A percentile compares a stretch with the other conserved stretches of the same genome.
Conservation (phyloP, 495 filamentous ascomycete genomes). For the Hypoxylon cercidicola region DNA sequence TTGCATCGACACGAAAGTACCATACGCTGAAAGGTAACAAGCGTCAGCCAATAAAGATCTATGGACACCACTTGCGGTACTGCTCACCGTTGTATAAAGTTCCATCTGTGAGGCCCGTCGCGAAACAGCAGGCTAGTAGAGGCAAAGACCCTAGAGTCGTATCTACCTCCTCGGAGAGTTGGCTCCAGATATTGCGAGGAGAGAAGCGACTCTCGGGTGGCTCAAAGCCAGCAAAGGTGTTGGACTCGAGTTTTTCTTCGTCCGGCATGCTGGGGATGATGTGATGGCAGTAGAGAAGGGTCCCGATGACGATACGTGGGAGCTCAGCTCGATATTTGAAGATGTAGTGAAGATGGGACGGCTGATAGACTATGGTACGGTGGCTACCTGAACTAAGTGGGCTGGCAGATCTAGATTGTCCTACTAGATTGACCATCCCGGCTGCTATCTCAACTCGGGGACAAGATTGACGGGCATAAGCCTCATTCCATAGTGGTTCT, state of each 20-base stretch:
- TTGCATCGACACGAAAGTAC: conserved; percentile 67
- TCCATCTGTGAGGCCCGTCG: conserved; percentile 62
- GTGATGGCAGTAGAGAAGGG: background rate
- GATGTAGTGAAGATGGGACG: background rate
- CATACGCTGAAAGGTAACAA: conserved; percentile 55
- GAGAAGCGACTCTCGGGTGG: background rate
- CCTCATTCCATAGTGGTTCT: conserved; percentile 15
- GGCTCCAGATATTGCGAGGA: conserved; percentile 43
- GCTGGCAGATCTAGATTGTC: conserved; percentile 7
- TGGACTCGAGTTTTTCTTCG: conserved; percentile 37
- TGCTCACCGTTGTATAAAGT: conserved; percentile 60
- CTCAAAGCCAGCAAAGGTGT: conserved; percentile 6
- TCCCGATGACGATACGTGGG: background rate
- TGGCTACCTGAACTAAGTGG: background rate
- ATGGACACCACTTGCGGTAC: background rate
- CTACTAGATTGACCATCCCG: background rate
- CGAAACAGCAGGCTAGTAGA: conserved; percentile 60
- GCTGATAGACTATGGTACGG: background rate
- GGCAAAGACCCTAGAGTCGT: conserved; percentile 54
- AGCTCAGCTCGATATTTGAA: conserved; percentile 7
- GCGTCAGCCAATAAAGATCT: conserved; percentile 19
- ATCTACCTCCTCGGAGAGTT: conserved; percentile 49
- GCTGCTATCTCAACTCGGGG: background rate
- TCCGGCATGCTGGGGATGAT: conserved; percentile 25
- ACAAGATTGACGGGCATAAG: background rate